These are phyloP conservation scores for Colletotrichum gigasporum DNA, from an alignment of 2,329 filamentous ascomycete species.

Conservation along the genomic window DNA sequence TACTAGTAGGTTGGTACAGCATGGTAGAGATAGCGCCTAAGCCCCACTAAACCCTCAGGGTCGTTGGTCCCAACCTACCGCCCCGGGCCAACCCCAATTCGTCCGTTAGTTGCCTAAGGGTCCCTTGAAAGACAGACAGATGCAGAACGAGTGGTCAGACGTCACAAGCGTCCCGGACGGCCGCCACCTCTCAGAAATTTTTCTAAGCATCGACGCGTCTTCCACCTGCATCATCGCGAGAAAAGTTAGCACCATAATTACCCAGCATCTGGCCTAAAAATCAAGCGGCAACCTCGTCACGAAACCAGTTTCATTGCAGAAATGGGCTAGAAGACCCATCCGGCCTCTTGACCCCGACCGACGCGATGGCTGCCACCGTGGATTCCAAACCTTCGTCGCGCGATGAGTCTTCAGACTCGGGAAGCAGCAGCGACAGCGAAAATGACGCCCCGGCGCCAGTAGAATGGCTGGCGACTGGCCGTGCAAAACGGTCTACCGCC, in stretches of 20 bases:
- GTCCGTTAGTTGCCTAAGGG: neutral
- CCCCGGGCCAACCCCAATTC: constrained; percentile 8
- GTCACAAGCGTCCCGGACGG: constrained; percentile 24
- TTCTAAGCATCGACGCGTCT: constrained; percentile 17
- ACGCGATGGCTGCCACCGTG: constrained; percentile 28
- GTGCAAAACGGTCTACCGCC: constrained; percentile 81
- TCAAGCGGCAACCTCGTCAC: neutral
- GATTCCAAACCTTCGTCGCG: constrained; percentile 17
- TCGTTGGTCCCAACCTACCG: neutral
- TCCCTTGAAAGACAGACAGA: neutral
- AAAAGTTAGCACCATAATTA: neutral
- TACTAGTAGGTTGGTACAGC: too few species aligned
- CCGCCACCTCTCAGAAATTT: constrained; percentile 18
- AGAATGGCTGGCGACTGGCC: constrained; percentile 78
- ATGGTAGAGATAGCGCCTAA: neutral
- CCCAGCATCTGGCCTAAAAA: neutral
- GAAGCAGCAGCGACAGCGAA: constrained; percentile 44
- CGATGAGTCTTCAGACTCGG: constrained; percentile 33
- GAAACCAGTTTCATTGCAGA: constrained; percentile 4
- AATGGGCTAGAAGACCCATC: constrained; percentile 10
- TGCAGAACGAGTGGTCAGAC: constrained; percentile 6
- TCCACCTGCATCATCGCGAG: neutral
- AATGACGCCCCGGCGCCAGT: constrained; percentile 44
- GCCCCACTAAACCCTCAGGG: neutral
- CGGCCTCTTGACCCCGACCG: neutral